Base-by-base conservation (phyloP, 2,329 filamentous ascomycete species). In the Aspergillus sp. region DNA sequence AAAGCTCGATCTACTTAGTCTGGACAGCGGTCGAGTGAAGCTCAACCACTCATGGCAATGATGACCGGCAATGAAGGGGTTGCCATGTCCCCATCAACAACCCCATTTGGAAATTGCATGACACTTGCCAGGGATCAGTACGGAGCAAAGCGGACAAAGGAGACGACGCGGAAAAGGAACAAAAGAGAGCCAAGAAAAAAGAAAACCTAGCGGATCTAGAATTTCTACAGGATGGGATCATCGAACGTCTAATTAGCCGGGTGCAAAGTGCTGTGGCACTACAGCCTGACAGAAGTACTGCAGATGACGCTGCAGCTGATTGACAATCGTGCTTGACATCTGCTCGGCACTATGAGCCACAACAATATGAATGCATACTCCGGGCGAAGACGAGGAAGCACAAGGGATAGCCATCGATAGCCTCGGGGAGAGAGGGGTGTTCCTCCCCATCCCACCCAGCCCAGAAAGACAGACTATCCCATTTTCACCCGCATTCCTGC, bases 401-500 rank as follows among this genome's bases (percentile, higher is more conserved):
- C n/a, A 44, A 11, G 41, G 41, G 41, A 11, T 21, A 11, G 10
- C 11, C 5, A 44, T 21, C 10, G 44, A 27, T 49, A 49, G 25
- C 30, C 30, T 42, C 41, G 41, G 39, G 39, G 17, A 17, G 41
- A 36, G 32, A 36, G 32, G 32, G 32, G 32, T 13, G 32, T 36
- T 11, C 32, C 32, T 36, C 32, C 32, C 32, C 32, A 36, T 36
- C 32, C 32, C 32, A 36, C 32, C 32, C 11, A 36, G 32, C 10
- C 32, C 10, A 36, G 32, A 44, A 19, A 21, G 41, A 21, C 41
- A 21, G 11, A 13, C 23, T 23, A 23, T 27, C 23, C 23, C 47
- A 49, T 49, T 50, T 27, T 50, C 47, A 50, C 47, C 47, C 47
- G 47, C 47, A 50, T 50, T 50, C 23, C 47, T 30, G 47, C 47